These are phyloP conservation scores for Psophocarpus tetragonolobus DNA, from an alignment of 306 rosid genomes.

Conservation along the genomic window DNA sequence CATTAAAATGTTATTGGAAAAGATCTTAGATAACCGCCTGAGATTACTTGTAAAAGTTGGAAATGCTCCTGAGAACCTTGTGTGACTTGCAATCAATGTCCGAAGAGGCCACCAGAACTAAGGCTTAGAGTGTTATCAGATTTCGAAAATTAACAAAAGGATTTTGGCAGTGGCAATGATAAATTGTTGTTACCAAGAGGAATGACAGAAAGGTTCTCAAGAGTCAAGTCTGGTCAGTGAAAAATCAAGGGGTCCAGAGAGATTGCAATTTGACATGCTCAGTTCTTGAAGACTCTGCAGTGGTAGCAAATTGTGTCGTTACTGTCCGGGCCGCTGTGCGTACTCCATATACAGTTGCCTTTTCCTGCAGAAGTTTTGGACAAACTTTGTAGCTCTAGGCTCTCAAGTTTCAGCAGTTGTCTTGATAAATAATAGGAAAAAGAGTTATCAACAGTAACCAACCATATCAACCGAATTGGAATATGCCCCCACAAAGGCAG, in stretches of 20 bases:
- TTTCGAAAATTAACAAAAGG: too few species aligned
- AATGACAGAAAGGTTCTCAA: too few species aligned
- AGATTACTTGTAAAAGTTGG: conserved; percentile 22
- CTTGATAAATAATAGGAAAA: not conserved
- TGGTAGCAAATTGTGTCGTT: too few species aligned
- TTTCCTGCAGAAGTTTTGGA: not conserved
- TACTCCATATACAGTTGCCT: not conserved
- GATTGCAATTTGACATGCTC: not conserved
- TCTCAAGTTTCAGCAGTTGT: not conserved
- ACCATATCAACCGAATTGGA: not conserved
- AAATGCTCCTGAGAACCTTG: conserved; percentile 34
- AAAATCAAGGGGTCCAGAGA: too few species aligned
- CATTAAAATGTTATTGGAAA: too few species aligned
- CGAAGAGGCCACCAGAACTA: not conserved
- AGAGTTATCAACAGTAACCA: not conserved
- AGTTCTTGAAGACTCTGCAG: too few species aligned
- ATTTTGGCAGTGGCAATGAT: too few species aligned
- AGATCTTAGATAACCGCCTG: too few species aligned
- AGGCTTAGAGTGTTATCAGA: too few species aligned
- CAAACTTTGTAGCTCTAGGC: not conserved
- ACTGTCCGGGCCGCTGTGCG: too few species aligned
- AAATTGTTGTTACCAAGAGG: too few species aligned
- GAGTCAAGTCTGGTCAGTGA: too few species aligned
- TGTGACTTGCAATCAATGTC: not conserved
- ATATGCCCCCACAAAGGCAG: not conserved